Base-by-base conservation (phyloP, 139 green algal species). In the Picochlorum sp. region DNA sequence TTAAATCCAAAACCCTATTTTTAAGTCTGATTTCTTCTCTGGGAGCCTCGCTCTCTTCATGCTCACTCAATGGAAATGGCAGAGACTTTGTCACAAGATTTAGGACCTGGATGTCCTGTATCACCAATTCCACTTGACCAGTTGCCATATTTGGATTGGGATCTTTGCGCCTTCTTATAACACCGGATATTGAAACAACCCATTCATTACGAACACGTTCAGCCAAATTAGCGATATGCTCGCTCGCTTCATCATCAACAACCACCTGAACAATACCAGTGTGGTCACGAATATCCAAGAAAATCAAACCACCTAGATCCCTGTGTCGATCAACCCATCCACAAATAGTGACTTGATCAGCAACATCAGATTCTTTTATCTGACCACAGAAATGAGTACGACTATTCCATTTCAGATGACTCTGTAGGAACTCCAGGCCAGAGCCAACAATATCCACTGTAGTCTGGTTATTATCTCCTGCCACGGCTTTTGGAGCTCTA, bases 251-350 rank as follows among this genome's bases (percentile, higher is more conserved):
- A 14, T 78, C 79, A 37, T 54, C 47, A 5, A 59, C 44, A 8
- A 59, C 49, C 2, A 83, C 87, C 81, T 99, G 93, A 52, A 97
- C 36, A 4, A 98, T 58, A 12, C 93, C 93, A 8, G 82, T 89
- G 63, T 92, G 79, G 69, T 99, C 93, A 0, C 93, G 63, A 1
- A 98, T 67, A 61, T 96, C 92, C 7, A 94, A 62, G 67, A 99
- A 99, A 4, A 87, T 60, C 14, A 98, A 63, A 28, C 89, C 89
- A 14, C 93, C 93, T 24, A 95, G 74, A 69, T 95, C 85, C n/a
- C 93, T 63, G 53, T 86, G 84, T 18, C 81, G 63, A 70, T 97
- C 87, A 35, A 98, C 87, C 93, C 93, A 99, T 18, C 92, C 92
- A 65, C 90, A 98, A 7, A 99, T 55, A 0, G 69, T 83, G 2